Percentiles rank a stretch among this genome's conserved stretches.
Evolutionary conservation across 208 protist species (phyloP).

Genomic region (Crithidia mellificae): DNA sequence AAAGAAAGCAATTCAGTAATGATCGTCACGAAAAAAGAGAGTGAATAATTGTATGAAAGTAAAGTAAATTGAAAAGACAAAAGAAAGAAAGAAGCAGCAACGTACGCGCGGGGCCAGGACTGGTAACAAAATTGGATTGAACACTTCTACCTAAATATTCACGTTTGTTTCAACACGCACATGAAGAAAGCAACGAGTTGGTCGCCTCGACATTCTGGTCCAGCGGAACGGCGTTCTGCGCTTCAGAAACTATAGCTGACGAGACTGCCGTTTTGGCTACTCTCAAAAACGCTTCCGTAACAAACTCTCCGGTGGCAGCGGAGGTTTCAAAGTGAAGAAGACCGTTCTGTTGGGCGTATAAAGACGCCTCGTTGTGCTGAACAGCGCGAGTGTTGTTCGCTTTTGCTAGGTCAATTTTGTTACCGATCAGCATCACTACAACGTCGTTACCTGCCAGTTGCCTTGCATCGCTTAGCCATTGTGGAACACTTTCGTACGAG

Average conservation of each 20-base stretch:
- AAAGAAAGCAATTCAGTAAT: too few relatives aligned
- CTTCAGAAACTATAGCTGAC: not conserved
- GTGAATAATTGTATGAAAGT: not conserved
- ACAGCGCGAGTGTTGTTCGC: slow-evolving; percentile 81
- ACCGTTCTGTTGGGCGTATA: slow-evolving; percentile 93
- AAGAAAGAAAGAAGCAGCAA: slow-evolving; percentile 14
- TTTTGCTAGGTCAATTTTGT: slow-evolving; percentile 90
- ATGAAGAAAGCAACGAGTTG: slow-evolving; percentile 11
- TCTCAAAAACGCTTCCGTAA: slow-evolving; percentile 93
- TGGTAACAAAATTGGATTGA: too few relatives aligned
- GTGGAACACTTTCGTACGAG: slow-evolving; percentile 95
- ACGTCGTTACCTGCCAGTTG: slow-evolving; percentile 91
- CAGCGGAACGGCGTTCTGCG: not conserved
- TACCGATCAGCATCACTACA: slow-evolving; percentile 92
- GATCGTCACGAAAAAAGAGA: not conserved
- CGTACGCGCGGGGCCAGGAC: too few relatives aligned
- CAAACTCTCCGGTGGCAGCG: slow-evolving; percentile 92
- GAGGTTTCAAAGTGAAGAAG: slow-evolving; percentile 91
- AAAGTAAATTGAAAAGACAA: not conserved
- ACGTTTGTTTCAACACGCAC: slow-evolving; percentile 21
- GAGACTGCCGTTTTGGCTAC: slow-evolving; percentile 57
- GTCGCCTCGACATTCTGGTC: not conserved
- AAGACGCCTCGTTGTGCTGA: slow-evolving; percentile 92
- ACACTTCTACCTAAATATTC: too few relatives aligned
- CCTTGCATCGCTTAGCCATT: slow-evolving; percentile 96